Percentiles rank a stretch among this genome's conserved stretches.
Conservation (phyloP, 176 grass and related monocot genomes). For the Cenchrus fungigraminus region DNA sequence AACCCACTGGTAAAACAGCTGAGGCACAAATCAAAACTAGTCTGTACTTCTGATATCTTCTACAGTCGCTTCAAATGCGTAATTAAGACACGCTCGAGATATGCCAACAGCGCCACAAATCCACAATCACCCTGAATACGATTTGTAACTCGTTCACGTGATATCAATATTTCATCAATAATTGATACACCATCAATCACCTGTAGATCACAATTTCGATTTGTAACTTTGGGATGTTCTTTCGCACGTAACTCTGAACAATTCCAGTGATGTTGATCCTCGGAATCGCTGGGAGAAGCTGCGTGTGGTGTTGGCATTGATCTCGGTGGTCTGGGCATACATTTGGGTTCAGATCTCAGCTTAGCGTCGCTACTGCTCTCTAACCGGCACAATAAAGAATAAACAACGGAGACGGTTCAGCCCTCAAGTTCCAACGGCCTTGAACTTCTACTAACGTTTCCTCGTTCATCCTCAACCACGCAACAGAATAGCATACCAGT, state of each 20-base stretch:
- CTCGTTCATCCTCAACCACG: background rate
- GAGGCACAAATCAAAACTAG: background rate
- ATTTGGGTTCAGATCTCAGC: too few species aligned
- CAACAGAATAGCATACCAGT: background rate
- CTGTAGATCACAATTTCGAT: conserved; percentile 3
- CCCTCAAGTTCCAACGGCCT: too few species aligned
- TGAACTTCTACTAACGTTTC: too few species aligned
- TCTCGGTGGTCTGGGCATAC: too few species aligned
- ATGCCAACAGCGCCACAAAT: background rate
- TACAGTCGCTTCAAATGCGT: background rate
- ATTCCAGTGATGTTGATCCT: too few species aligned
- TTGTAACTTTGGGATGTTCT: too few species aligned
- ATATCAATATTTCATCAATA: background rate
- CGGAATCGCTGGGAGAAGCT: too few species aligned
- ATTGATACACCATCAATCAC: conserved; percentile 28
- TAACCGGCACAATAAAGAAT: too few species aligned
- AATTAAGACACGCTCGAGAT: background rate
- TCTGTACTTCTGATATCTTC: conserved; percentile 26
- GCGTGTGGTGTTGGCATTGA: too few species aligned
- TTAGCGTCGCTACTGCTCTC: too few species aligned
- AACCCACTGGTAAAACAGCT: background rate
- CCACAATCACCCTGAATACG: background rate
- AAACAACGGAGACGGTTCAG: too few species aligned
- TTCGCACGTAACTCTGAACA: too few species aligned
- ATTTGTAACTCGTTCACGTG: background rate